phyloP scores from a whole-genome alignment of 2,329 filamentous ascomycete genomes.

The Colletotrichum graminicola region DNA sequence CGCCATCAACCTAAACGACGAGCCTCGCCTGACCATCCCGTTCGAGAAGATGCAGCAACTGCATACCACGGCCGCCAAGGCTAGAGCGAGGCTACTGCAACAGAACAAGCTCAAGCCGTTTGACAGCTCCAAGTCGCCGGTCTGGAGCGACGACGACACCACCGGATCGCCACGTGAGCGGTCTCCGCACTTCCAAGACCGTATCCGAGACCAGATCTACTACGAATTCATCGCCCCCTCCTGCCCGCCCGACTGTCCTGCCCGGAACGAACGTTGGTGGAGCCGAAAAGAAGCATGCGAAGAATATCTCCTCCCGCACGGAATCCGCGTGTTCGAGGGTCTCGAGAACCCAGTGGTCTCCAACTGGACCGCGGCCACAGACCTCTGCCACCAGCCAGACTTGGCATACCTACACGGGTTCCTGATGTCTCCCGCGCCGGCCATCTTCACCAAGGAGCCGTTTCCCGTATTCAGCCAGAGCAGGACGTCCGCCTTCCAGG shows the following conservation, averaged over 20 bases:
- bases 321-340: constrained; percentile 48
- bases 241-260: constrained; percentile 62
- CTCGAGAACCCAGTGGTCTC: constrained; percentile 51
- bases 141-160: constrained; percentile 40
- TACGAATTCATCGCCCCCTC: constrained; percentile 53
- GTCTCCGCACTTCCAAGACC: constrained; percentile 43
- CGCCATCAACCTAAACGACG: constrained; percentile 73
- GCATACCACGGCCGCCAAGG: not conserved
- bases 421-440: constrained; percentile 56
- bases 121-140: constrained; percentile 9
- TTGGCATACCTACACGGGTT: constrained; percentile 65
- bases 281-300: constrained; percentile 52
- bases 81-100: constrained; percentile 4
- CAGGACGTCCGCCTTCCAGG: constrained; percentile 65
- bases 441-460: constrained; percentile 51
- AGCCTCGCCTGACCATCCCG: constrained; percentile 47
- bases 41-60: constrained; percentile 23
- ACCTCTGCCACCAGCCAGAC: constrained; percentile 65
- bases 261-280: constrained; percentile 56
- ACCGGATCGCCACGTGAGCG: not conserved
- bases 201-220: constrained; percentile 49
- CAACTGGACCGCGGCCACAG: constrained; percentile 45
- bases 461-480: constrained; percentile 69
- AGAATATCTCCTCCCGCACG: constrained; percentile 53
- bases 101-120: not conserved